A percentile compares a stretch with the other conserved stretches of the same genome.
Conservation (phyloP, 2,329 filamentous ascomycete genomes). For the Sporothrix mexicana region DNA sequence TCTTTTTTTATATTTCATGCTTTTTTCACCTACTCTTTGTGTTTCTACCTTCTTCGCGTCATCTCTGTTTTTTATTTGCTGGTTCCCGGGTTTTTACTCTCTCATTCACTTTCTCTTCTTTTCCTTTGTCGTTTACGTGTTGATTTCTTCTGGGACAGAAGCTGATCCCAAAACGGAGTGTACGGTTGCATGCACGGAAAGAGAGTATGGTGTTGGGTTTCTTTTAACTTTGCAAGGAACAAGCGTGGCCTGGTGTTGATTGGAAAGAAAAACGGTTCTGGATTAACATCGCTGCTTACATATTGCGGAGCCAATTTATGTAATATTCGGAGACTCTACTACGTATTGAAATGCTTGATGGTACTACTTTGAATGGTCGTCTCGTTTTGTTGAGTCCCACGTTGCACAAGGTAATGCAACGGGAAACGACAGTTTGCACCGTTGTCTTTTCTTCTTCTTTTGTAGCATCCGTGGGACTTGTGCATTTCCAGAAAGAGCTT, state of each 20-base stretch:
- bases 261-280: slow-evolving; percentile 7
- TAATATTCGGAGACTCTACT: not conserved
- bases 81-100: too few relatives aligned
- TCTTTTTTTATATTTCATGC: too few relatives aligned
- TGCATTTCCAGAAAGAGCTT: too few relatives aligned
- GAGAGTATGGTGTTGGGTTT: not conserved
- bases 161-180: too few relatives aligned
- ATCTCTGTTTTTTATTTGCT: too few relatives aligned
- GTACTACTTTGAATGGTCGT: not conserved
- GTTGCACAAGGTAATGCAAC: not conserved
- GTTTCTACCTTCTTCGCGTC: too few relatives aligned
- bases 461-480: too few relatives aligned
- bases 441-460: not conserved
- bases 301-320: not conserved
- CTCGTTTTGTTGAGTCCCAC: not conserved
- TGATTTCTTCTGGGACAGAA: not conserved
- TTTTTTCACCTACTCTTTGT: too few relatives aligned
- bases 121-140: not conserved
- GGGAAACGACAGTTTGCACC: not conserved
- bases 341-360: too few relatives aligned
- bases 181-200: too few relatives aligned
- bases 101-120: not conserved
- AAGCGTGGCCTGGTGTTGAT: slow-evolving; percentile 1
- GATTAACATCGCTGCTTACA: not conserved
- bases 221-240: not conserved